Percentiles rank a stretch among this genome's conserved stretches.
Evolutionary conservation across 805 yeast species (phyloP).

Genomic region (Torulaspora maleeae): DNA sequence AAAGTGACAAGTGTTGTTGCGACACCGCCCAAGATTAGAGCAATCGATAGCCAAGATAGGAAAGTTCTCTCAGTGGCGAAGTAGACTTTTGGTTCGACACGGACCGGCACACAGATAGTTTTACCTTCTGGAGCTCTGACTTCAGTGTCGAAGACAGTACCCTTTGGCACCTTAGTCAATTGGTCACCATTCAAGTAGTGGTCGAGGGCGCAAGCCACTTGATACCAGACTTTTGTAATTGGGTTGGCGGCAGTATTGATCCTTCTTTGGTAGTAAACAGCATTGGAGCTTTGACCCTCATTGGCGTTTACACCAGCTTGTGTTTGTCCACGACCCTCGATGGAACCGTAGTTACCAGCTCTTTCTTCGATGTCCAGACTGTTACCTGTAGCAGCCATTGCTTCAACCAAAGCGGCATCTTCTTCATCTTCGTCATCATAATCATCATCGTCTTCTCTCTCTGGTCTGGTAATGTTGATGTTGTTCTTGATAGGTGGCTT

Average conservation of each 20-base stretch:
- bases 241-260: conserved; percentile 21
- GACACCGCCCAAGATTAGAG: conserved; percentile 81
- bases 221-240: conserved; percentile 22
- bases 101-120: conserved; percentile 83
- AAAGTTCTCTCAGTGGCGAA: conserved; percentile 97
- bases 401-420: conserved; percentile 30
- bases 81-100: conserved; percentile 98
- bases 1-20: conserved; percentile 82
- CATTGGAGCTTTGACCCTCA: conserved; percentile 27
- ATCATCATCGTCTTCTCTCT: conserved; percentile 26
- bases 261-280: conserved; percentile 31
- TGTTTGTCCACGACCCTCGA: conserved; percentile 7
- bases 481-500: conserved; percentile 57
- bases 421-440: conserved; percentile 37
- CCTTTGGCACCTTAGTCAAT: conserved; percentile 53
- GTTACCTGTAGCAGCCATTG: conserved; percentile 46
- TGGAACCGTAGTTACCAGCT: conserved; percentile 45
- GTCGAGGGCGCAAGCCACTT: conserved; percentile 31
- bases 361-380: conserved; percentile 68
- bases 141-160: conserved; percentile 55
- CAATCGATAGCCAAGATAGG: conserved; percentile 88
- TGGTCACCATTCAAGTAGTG: conserved; percentile 49
- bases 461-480: conserved; percentile 43
- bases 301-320: conserved; percentile 5
- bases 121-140: conserved; percentile 83